Evolutionary conservation across 2,329 filamentous ascomycete genomes (phyloP), one percentile per base, ranked within the genome.

Genomic region (Beauveria brongniartii): DNA sequence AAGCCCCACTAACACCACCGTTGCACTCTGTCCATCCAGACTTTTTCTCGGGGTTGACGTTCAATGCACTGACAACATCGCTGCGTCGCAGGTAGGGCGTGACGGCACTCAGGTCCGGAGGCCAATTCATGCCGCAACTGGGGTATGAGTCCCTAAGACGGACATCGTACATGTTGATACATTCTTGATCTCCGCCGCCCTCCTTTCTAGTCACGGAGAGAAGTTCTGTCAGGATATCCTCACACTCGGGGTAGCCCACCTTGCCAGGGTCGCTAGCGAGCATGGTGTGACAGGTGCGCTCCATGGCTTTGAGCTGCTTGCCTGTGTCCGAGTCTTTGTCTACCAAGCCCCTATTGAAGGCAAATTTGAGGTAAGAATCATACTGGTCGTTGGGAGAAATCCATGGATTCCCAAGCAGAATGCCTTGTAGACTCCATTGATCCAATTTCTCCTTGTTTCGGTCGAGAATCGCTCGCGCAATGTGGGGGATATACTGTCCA

Each of bases 371-470:
- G 71, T 97, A 97, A 0, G 93, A 81, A 34, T 88, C 86, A 73
- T 97, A 99, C 72, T 99, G 94, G 54, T 97, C 90, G 8, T 79
- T 78, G 1, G 93, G 92, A 2, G 92, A 90, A 58, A 99, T 93
- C 94, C 95, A 99, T 44, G 93, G 94, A 71, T 99, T 99, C 59
- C 95, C 95, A 63, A 99, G 97, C 41, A 99, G 73, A 22, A 99
- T 78, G 9, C 93, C 94, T 66, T 87, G 82, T 30, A 99, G 76
- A 55, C 88, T 88, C 94, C 93, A 99, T 6, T 66, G 55, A 5
- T 75, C 74, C 24, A 70, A 70, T 16, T 75, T 73, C n/a, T 78
- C 77, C 69, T 89, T 88, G 77, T 99, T 99, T 63, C 91, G 90
- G 53, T 92, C 87, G 62, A 97, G 80, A 60, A 99, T 96, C 22